Base-by-base conservation (phyloP, 2,329 filamentous ascomycete genomes). In the Exophiala bonariae region DNA sequence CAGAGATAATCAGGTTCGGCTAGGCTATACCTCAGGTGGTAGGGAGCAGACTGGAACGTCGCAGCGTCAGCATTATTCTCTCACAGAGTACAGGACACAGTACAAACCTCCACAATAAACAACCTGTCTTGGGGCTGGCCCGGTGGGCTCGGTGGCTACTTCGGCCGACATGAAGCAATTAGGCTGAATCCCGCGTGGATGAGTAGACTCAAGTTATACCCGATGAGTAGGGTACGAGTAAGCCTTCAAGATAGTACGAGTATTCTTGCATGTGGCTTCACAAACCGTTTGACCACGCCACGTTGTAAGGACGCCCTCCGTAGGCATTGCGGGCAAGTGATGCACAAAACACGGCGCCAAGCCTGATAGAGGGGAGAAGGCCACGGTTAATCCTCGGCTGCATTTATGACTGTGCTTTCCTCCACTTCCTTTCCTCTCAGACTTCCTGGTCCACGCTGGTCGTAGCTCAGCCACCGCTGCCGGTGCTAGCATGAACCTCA, bases 1-100 rank as follows among this genome's bases (percentile, higher is more conserved):
- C 11, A 6, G 23, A 26, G 6, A 26, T 11, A 26, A 6, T 11
- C 6, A 26, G 23, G 11, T 26, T 26, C 50, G 60, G 41, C 57
- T n/a, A n/a, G 63, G 33, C 72, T 74, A 67, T 82, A 84, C 81
- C 80, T 86, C 82, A 60, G 82, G 81, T 52, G 82, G 82, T 55
- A 86, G 69, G 55, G 75, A 77, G 72, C 82, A 86, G 52, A 85
- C 81, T 83, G 61, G 36, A 44, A 40, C 40, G 31, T 36, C 38
- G 32, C 26, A 38, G 30, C 33, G 46, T 54, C 47, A 60, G 54
- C 47, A 46, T 49, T n/a, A n/a, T n/a, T n/a, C n/a, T n/a, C n/a
- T n/a, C n/a, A n/a, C n/a, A n/a, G n/a, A n/a, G n/a, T n/a, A n/a
- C n/a, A n/a, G n/a, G n/a, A n/a, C n/a, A n/a, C n/a, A n/a, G n/a